phyloP scores from a whole-genome alignment of 768 basidiomycete genomes.

The Mycena indigotica region DNA sequence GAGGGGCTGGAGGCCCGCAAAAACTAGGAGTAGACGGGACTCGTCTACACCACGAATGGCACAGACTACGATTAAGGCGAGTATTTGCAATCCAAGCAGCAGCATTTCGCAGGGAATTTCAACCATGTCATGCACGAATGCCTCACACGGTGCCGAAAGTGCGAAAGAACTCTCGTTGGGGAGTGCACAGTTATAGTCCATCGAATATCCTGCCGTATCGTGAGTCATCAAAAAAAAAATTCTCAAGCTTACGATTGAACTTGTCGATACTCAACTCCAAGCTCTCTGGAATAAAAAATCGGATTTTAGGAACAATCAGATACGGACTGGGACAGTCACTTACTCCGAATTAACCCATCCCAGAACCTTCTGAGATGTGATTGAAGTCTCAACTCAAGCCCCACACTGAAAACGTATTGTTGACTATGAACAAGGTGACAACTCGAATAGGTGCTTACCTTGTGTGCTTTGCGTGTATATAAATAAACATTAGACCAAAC shows the following conservation, averaged over 20 bases:
- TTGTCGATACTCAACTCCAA: not conserved
- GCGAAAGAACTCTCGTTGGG: constrained; percentile 11
- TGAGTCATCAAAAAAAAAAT: not conserved
- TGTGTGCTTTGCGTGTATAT: not conserved
- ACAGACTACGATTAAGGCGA: constrained; percentile 11
- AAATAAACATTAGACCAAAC: not conserved
- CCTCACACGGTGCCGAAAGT: constrained; percentile 9
- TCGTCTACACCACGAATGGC: not conserved
- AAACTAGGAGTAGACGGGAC: not conserved
- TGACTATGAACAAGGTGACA: no score
- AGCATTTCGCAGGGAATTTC: constrained; percentile 13
- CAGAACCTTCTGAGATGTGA: not conserved
- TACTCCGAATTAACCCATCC: not conserved
- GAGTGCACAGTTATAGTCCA: constrained; percentile 1
- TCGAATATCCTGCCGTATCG: not conserved
- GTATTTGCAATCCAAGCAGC: constrained; percentile 11
- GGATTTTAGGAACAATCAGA: no score
- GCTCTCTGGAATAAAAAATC: no score
- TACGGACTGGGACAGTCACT: no score
- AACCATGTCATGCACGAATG: constrained; percentile 17
- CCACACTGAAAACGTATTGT: no score
- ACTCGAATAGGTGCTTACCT: no score
- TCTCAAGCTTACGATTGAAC: not conserved
- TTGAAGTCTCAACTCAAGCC: not conserved
- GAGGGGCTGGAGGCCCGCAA: not conserved